These are phyloP conservation scores for Calophaca sinica DNA, from an alignment of 306 rosid species.

Conservation along the genomic window DNA sequence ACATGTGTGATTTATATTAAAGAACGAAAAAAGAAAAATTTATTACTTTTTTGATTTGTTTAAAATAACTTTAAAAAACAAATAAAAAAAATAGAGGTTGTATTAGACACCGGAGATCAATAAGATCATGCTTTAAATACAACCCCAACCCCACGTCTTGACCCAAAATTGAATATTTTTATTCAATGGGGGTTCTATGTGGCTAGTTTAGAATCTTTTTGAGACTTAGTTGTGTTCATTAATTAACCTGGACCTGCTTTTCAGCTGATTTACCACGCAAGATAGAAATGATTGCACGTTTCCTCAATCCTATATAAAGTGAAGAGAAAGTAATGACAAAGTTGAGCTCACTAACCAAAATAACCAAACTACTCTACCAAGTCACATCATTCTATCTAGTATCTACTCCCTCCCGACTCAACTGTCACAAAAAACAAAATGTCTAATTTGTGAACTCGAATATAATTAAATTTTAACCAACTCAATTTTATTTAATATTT, in stretches of 20 bases:
- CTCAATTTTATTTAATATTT: no score
- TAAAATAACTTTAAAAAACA: no score
- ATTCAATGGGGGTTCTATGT: slow-evolving; percentile 4
- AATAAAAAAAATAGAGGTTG: no score
- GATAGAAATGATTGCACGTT: slow-evolving; percentile 53
- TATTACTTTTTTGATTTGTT: no score
- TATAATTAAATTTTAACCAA: no score
- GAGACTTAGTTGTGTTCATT: slow-evolving; percentile 44
- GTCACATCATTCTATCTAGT: slow-evolving; percentile 45
- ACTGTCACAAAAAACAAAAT: no score
- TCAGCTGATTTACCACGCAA: slow-evolving; percentile 56
- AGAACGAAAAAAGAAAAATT: no score
- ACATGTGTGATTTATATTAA: no score
- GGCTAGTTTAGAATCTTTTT: slow-evolving; percentile 7
- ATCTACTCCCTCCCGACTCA: no score
- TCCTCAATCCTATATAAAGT: slow-evolving; percentile 50
- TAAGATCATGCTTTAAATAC: slow-evolving; percentile 49
- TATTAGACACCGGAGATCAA: slow-evolving; percentile 32
- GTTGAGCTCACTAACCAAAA: slow-evolving; percentile 43
- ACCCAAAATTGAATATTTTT: slow-evolving; percentile 26
- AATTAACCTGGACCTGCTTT: slow-evolving; percentile 46
- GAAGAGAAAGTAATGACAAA: slow-evolving; percentile 43
- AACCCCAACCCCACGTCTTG: not conserved
- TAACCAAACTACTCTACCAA: slow-evolving; percentile 14
- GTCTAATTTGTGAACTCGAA: no score